Evolutionary conservation across 2,329 filamentous ascomycete genomes (phyloP).

Genomic region (Colletotrichum brevisporum): DNA sequence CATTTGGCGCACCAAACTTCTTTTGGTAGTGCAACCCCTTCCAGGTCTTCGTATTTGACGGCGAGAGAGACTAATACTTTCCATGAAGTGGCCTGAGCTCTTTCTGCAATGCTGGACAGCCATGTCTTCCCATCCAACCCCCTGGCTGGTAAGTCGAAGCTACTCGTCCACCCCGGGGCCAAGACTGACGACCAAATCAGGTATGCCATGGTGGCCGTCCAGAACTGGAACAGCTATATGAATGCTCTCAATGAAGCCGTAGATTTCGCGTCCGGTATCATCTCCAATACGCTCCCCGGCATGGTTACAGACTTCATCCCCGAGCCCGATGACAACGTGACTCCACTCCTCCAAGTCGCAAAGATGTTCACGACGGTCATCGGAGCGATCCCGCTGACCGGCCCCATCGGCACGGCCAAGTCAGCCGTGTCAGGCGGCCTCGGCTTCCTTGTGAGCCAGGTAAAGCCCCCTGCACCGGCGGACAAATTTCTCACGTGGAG

Average conservation of each 20-base stretch:
- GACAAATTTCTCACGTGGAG: slow-evolving; percentile 12
- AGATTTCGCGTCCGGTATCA: neutral
- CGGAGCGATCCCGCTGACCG: neutral
- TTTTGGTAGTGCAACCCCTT: neutral
- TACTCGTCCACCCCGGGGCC: neutral
- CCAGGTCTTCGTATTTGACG: neutral
- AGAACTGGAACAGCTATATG: slow-evolving; percentile 1
- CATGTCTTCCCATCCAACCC: neutral
- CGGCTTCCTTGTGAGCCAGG: neutral
- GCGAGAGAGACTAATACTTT: neutral
- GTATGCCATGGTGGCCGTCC: neutral
- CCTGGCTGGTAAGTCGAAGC: slow-evolving; percentile 1
- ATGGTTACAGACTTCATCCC: neutral
- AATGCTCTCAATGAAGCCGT: neutral
- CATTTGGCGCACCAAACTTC: neutral
- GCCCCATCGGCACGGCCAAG: neutral
- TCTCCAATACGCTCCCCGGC: neutral
- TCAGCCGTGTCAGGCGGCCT: neutral
- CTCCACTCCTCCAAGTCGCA: neutral
- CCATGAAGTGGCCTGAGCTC: neutral
- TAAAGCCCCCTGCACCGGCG: neutral
- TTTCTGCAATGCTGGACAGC: slow-evolving; percentile 1
- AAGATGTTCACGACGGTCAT: neutral
- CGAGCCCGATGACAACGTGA: neutral
- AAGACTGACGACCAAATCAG: neutral